phyloP scores from a whole-genome alignment of 192 early-diverging fungal species.

The Coemansia sp. region DNA sequence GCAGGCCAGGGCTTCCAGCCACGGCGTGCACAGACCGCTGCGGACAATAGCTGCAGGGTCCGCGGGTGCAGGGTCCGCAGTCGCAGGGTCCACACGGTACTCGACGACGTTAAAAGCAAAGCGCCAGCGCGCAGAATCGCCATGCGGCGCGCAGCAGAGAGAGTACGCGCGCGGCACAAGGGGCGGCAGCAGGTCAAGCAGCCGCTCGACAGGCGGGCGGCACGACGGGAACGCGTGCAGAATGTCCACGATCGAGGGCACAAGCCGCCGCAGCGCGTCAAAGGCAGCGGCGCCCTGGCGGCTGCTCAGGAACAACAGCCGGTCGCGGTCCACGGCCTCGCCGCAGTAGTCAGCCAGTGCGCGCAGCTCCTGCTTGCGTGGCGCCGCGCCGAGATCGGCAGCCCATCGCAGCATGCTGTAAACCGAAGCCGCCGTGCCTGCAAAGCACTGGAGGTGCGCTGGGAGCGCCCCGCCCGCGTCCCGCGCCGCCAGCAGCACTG shows the following conservation, averaged over 20 bases:
- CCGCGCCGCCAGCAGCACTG: conserved; percentile 16
- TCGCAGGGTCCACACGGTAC: conserved; percentile 42
- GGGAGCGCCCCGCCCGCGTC: conserved; percentile 42
- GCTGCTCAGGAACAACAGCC: conserved; percentile 75
- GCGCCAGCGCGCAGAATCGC: conserved; percentile 45
- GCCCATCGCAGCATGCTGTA: conserved; percentile 68
- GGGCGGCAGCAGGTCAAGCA: conserved; percentile 75
- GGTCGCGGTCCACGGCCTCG: conserved; percentile 65
- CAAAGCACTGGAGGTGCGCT: conserved; percentile 21
- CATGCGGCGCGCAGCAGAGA: conserved; percentile 65
- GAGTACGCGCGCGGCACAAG: conserved; percentile 88
- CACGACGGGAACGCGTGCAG: conserved; percentile 76
- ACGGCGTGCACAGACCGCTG: conserved; percentile 74
- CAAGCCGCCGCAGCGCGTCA: conserved; percentile 61
- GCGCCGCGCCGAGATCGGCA: conserved; percentile 67
- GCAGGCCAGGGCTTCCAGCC: conserved; percentile 63
- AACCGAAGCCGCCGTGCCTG: conserved; percentile 32
- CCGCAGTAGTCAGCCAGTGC: conserved; percentile 75
- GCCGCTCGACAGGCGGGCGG: conserved; percentile 56
- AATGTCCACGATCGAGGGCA: conserved; percentile 75
- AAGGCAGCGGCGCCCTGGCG: conserved; percentile 68
- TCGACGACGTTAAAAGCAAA: conserved; percentile 89
- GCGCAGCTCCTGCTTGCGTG: conserved; percentile 79
- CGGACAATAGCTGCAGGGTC: conserved; percentile 27
- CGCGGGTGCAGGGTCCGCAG: neutral